Conservation (phyloP, 2,329 filamentous ascomycete genomes). For the Xylariales sp. region DNA sequence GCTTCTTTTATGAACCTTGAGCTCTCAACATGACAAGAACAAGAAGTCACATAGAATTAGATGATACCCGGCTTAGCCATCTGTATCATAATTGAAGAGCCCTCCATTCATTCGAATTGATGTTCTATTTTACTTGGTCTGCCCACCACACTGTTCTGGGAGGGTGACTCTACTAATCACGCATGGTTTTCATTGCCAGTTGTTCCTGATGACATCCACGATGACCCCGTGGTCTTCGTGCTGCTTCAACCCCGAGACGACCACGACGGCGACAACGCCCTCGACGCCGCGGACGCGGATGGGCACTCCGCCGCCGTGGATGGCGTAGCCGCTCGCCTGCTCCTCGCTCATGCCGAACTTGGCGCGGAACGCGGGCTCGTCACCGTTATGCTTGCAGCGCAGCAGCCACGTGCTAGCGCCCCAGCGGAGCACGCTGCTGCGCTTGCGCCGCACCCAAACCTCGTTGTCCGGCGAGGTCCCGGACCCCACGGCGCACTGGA, state of each 20-base stretch:
- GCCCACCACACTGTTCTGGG: background rate
- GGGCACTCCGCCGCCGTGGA: conserved; percentile 74
- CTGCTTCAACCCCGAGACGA: conserved; percentile 73
- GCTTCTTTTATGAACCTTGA: no score
- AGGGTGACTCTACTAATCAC: background rate
- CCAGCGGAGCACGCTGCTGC: conserved; percentile 67
- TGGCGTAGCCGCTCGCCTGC: conserved; percentile 60
- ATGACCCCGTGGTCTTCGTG: conserved; percentile 75
- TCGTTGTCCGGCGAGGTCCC: conserved; percentile 70
- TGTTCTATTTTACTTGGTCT: no score
- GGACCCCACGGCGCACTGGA: conserved; percentile 63
- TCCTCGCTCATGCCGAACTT: conserved; percentile 60
- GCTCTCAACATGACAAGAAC: no score
- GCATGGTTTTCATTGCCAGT: conserved; percentile 29
- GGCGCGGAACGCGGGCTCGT: conserved; percentile 60
- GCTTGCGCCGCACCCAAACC: conserved; percentile 66
- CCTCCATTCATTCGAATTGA: no score
- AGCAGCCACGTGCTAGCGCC: conserved; percentile 68
- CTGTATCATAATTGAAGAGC: no score
- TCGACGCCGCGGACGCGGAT: conserved; percentile 70
- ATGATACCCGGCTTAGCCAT: no score
- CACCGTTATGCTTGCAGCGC: conserved; percentile 60
- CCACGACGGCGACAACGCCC: conserved; percentile 69
- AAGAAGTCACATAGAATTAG: no score
- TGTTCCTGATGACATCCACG: conserved; percentile 60